Evolutionary conservation across 352 stramenopile genomes (phyloP), one percentile per base, ranked within the genome.

Genomic region (Halophytophthora batemanensis): DNA sequence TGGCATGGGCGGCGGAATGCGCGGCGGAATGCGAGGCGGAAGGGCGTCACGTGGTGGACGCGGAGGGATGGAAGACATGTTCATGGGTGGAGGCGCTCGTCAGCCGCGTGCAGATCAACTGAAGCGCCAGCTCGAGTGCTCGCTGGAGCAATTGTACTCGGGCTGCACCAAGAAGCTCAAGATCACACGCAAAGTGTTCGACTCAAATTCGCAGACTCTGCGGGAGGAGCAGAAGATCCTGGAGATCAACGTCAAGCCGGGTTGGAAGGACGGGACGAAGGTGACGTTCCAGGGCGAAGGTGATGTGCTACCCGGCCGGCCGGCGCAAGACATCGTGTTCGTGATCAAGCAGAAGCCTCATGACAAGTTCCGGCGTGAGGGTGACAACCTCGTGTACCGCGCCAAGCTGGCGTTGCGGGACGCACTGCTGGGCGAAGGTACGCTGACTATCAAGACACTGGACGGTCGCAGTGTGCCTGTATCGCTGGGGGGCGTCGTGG

Each of bases 351-450:
- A 98, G 61, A 85, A 93, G 52, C 64, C 79, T 17, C 85, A 98
- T 65, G 70, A 86, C 40, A 85, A 95, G 35, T 99, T 98, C 66
- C 84, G 92, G 61, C 87, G 96, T 14, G 91, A 98, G 23, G 91
- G 93, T 3, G 93, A 99, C 72, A 84, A 98, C 54, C 67, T 99
- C 35, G 78, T 96, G 49, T 97, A 97, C 54, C 97, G 82, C 29
- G 88, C 96, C 36, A 97, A 98, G 66, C 85, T 99, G 45, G 88
- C 87, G 23, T 72, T 99, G 45, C 97, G 98, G 39, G 89, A 98
- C 67, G 96, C 96, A 10, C 75, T 99, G 53, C 55, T 97, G 55
- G 96, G 96, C 48, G 65, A 65, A 8, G 98, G 97, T 52, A 93
- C 71, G 33, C 62, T 98, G 42, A 84, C 77, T 15, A 83, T 99